phyloP scores from a whole-genome alignment of 2,329 filamentous ascomycete species.

The Nothomitra cinnamomea region DNA sequence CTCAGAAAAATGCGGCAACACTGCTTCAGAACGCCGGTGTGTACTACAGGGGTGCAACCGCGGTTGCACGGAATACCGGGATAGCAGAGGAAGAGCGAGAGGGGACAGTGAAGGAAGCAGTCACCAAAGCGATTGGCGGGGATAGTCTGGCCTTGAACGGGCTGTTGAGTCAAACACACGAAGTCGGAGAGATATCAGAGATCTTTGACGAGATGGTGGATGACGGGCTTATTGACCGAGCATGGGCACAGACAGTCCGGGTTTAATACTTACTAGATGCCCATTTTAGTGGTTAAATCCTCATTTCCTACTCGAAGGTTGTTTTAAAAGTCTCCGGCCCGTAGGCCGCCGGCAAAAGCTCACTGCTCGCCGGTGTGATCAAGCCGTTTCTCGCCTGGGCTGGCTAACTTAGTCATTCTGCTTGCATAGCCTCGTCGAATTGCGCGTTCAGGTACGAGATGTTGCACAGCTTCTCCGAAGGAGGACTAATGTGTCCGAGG shows the following conservation, averaged over 20 bases:
- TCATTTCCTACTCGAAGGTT: too few species aligned
- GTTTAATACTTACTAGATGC: background rate
- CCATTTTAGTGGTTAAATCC: too few species aligned
- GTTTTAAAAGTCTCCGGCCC: too few species aligned
- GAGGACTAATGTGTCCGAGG: too few species aligned
- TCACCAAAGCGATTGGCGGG: conserved; percentile 28
- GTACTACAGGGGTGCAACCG: conserved; percentile 36
- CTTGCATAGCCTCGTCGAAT: too few species aligned
- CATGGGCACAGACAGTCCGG: background rate
- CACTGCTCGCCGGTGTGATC: too few species aligned
- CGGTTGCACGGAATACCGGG: conserved; percentile 22
- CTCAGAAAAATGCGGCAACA: conserved; percentile 27
- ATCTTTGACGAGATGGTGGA: conserved; percentile 35
- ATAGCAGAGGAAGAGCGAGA: conserved; percentile 26
- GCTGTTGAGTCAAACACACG: conserved; percentile 19
- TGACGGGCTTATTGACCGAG: conserved; percentile 27
- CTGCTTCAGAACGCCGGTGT: conserved; percentile 34
- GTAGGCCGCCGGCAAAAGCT: too few species aligned
- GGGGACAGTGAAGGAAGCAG: conserved; percentile 29
- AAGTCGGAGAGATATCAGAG: conserved; percentile 19
- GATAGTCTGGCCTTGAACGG: conserved; percentile 24
- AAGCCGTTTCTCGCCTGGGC: too few species aligned
- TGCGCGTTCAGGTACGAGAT: too few species aligned
- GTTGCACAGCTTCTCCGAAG: too few species aligned
- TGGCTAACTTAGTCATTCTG: too few species aligned